Evolutionary conservation across 73 alveolate genomes (phyloP), one percentile per base, ranked within the genome.

Genomic region (Halteria grandinella): DNA sequence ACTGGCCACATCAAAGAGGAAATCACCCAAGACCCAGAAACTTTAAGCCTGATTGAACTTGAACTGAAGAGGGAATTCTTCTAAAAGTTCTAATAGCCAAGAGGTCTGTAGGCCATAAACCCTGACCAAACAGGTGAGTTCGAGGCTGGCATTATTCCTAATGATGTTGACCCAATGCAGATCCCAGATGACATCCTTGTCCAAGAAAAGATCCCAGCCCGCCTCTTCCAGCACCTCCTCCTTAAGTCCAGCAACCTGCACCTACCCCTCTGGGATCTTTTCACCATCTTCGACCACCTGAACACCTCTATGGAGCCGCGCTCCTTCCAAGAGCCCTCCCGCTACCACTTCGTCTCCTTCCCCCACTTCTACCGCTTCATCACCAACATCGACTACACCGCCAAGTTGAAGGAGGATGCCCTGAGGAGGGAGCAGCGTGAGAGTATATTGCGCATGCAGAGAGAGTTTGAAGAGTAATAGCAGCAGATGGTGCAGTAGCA

Each of bases 241-340:
- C 75, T 73, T 0, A 52, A 53, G 45, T 32, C 45, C 32, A 11
- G 17, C 14, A 75, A 75, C 8, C 57, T 63, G 20, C 73, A 40
- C 2, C 21, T 73, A 7, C 18, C 55, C 17, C 39, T 73, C 7
- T 73, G 85, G 85, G 85, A 73, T 24, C 66, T 73, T 14, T 73
- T 73, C n/a, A n/a, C 62, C 32, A 36, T 73, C 39, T 73, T 73
- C 52, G 85, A 73, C 40, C 37, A 54, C 39, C 64, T 73, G 33
- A 73, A 73, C 52, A 29, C 41, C 12, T n/a, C n/a, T n/a, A 23
- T 33, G 17, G 52, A 54, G 28, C 75, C 76, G 6, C 52, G 41
- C 40, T 17, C 36, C 6, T 73, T 37, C 43, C 41, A 73, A 23
- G 85, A 73, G 27, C 85, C 85, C 24, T 12, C n/a, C 24, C 31